Evolutionary conservation across 2,329 filamentous ascomycete genomes (phyloP), one percentile per base, ranked within the genome.

Genomic region (Pseudogymnoascus destructans): DNA sequence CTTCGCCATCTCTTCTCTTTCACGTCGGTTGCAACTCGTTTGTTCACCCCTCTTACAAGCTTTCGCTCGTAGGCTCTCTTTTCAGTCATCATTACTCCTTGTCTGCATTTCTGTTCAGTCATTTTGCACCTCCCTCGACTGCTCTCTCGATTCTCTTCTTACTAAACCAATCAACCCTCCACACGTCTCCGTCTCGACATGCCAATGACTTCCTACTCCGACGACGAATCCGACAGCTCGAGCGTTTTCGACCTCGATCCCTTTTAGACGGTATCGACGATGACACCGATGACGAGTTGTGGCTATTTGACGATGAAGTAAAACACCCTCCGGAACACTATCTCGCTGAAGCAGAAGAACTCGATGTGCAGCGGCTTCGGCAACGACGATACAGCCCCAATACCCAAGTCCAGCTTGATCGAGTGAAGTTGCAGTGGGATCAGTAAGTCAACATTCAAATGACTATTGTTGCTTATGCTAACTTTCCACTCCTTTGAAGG

Each of bases 151-250:
- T 57, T 11, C 55, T 38, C 15, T 32, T 15, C 30, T 57, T 32
- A 36, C 32, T 36, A 35, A 30, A 15, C 27, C 6, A 23, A 35
- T 15, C 7, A 57, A 32, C 30, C 30, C 30, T 35, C n/a, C 23
- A 19, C 27, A 57, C 27, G n/a, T 23, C 54, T 38, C 30, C 3
- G 15, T 57, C 54, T 23, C 30, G 54, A 35, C 54, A n/a, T 36
- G 30, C 7, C 27, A 15, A 57, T 19, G 54, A 57, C 15, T 57
- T 57, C 54, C 30, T 30, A 13, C 54, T 36, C 63, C 61, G 55
- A 60, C 8, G 49, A 62, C 32, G 57, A 42, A 57, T 52, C 36
- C 35, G 40, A 62, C 36, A 57, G 61, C 33, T 52, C 46, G 61
- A 49, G 62, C 27, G 33, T 60, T 58, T 27, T 46, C 59, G 60